Evolutionary conservation across 108 stramenopile genomes (phyloP), one percentile per base, ranked within the genome.

Genomic region (Pseudonitzschia delicatissima): DNA sequence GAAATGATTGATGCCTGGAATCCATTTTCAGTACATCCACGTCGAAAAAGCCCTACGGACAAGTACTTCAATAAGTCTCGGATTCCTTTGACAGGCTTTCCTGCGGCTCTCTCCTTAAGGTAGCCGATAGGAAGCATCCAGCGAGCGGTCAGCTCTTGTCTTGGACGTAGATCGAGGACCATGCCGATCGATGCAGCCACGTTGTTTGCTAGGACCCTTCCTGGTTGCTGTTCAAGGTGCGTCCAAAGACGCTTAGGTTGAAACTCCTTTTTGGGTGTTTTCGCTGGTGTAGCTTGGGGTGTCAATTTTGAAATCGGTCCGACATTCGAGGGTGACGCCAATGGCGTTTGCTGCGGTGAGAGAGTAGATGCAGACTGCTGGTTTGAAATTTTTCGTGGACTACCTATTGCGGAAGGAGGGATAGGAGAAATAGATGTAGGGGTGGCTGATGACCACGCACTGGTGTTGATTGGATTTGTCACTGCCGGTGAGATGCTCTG

Each of bases 31-130:
- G 78, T 66, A 42, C 86, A 84, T 20, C 94, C 94, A 1, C 87
- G 76, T 33, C 94, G 90, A 66, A 92, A 95, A 5, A 95, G 77
- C 8, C 94, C 94, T 6, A 95, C 77, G 7, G 87, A 66, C 31
- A 92, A 57, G 32, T 53, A 35, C 37, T 80, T 66, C 39, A 94
- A 53, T 26, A 85, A 74, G 67, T 90, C 88, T 34, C 84, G 78
- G 51, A 85, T 64, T 17, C 80, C 75, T 6, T 32, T 36, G 3
- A 51, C 63, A 9, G 48, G 37, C 36, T 65, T 69, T 8, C 27
- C 66, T 9, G 57, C 29, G 8, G 76, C 72, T n/a, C 79, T 66
- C 50, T 84, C 58, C 15, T 76, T 82, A 17, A 94, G 66, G 62
- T 86, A 88, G 12, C 69, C 49, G 36, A 91, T 48, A n/a, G 92